Evolutionary conservation across 805 yeast species (phyloP).

Genomic region (Ogataea corticis): DNA sequence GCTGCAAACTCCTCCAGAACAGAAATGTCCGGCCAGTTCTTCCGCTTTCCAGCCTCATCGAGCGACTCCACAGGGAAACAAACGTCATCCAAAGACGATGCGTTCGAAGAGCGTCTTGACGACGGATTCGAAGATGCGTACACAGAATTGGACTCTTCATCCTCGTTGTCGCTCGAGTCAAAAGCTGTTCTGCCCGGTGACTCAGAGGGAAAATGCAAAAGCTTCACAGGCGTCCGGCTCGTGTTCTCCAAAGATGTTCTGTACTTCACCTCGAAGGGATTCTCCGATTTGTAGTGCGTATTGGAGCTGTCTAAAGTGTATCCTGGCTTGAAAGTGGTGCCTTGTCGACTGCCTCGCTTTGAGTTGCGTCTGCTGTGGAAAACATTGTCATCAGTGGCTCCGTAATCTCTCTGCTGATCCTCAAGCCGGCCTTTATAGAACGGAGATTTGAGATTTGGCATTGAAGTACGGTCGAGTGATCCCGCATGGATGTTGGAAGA

Average conservation of each 20-base stretch:
- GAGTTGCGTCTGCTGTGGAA: not conserved
- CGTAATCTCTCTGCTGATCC: not conserved
- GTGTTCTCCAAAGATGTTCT: conserved; percentile 1
- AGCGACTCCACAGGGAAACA: conserved; percentile 77
- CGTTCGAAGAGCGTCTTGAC: conserved; percentile 58
- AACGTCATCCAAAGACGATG: conserved; percentile 86
- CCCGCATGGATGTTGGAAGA: conserved; percentile 1
- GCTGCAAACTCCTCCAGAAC: conserved; percentile 75
- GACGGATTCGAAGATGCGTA: conserved; percentile 58
- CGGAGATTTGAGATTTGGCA: conserved; percentile 1
- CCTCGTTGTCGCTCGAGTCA: conserved; percentile 14
- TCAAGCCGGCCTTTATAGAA: not conserved
- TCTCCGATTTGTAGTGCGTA: conserved; percentile 16
- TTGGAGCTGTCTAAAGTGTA: not conserved
- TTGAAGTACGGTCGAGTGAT: not conserved
- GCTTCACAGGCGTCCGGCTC: not conserved
- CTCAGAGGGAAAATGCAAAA: conserved; percentile 3
- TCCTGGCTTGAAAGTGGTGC: conserved; percentile 10
- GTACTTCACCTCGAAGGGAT: conserved; percentile 17
- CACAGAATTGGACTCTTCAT: conserved; percentile 26
- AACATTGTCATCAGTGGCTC: not conserved
- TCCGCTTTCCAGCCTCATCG: conserved; percentile 34
- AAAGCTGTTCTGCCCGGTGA: conserved; percentile 2
- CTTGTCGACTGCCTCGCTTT: not conserved
- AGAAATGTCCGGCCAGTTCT: conserved; percentile 80